phyloP scores from a whole-genome alignment of 2,329 filamentous ascomycete species.

The Cytospora schulzeri region DNA sequence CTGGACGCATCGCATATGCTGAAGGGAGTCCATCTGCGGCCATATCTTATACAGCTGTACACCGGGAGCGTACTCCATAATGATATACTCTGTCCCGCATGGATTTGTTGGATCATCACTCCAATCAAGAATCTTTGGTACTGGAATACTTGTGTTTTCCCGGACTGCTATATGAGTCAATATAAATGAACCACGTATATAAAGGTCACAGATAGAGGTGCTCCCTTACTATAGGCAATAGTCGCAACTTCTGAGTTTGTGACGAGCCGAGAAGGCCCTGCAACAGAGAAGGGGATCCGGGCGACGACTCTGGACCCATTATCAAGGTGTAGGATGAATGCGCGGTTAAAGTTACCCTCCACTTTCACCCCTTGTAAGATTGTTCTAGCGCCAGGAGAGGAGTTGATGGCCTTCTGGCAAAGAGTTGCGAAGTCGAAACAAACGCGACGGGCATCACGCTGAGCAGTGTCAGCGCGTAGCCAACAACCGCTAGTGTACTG shows the following conservation, averaged over 20 bases:
- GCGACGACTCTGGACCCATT: background rate
- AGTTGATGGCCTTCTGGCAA: slow-evolving; percentile 8
- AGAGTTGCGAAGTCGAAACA: background rate
- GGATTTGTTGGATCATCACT: background rate
- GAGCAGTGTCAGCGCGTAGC: slow-evolving; percentile 7
- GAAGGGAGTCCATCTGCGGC: background rate
- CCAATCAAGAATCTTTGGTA: slow-evolving; percentile 2
- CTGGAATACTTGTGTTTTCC: slow-evolving; percentile 3
- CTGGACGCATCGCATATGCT: background rate
- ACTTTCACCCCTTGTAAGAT: background rate
- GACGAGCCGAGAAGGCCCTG: background rate
- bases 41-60: slow-evolving; percentile 1
- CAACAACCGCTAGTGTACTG: slow-evolving; percentile 1
- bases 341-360: slow-evolving; percentile 5
- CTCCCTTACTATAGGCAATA: background rate
- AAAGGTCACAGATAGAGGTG: background rate
- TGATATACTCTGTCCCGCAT: background rate
- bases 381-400: background rate
- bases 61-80: slow-evolving; percentile 3
- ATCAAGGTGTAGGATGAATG: background rate
- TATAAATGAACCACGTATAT: background rate
- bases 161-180: background rate
- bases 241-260: slow-evolving; percentile 9
- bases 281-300: background rate
- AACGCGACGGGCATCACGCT: background rate